Conservation (phyloP, 495 filamentous ascomycete genomes). For the Barbatosphaeria neglecta region DNA sequence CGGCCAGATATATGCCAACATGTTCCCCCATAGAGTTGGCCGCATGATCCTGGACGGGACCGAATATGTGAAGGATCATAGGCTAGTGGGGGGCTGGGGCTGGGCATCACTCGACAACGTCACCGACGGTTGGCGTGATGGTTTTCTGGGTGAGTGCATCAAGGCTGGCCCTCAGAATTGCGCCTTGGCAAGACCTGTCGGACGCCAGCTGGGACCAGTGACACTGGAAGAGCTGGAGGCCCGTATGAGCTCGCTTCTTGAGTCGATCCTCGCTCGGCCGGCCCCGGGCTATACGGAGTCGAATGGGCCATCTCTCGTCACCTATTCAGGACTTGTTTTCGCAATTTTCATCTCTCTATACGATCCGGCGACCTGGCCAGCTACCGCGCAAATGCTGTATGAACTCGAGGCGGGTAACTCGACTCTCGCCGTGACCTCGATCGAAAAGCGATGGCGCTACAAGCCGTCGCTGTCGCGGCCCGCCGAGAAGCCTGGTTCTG, state of each 20-base stretch:
- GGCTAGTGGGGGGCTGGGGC: constrained; percentile 31
- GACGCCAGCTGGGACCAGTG: constrained; percentile 10
- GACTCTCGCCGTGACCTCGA: constrained; percentile 18
- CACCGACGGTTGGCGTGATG: constrained; percentile 34
- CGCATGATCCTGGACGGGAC: constrained; percentile 38
- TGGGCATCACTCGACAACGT: constrained; percentile 33
- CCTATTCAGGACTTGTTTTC: constrained; percentile 25
- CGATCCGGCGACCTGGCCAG: constrained; percentile 26
- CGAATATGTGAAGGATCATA: constrained; percentile 37
- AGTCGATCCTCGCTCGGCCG: constrained; percentile 22
- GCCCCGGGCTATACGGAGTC: constrained; percentile 16
- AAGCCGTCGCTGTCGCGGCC: constrained; percentile 19
- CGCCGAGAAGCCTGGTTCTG: constrained; percentile 10
- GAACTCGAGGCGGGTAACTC: constrained; percentile 32
- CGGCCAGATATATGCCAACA: constrained; percentile 42
- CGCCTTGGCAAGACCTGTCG: constrained; percentile 20
- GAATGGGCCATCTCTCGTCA: constrained; percentile 27
- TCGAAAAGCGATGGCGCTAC: constrained; percentile 26
- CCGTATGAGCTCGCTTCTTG: constrained; percentile 24
- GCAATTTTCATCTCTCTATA: constrained; percentile 28
- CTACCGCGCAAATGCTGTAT: constrained; percentile 21
- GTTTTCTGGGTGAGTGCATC: constrained; percentile 35
- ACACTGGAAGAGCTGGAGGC: constrained; percentile 17
- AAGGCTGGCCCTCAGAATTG: constrained; percentile 31
- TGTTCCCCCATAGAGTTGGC: constrained; percentile 35